Evolutionary conservation across 208 protist genomes (phyloP).

Genomic region (Crithidia bombi): DNA sequence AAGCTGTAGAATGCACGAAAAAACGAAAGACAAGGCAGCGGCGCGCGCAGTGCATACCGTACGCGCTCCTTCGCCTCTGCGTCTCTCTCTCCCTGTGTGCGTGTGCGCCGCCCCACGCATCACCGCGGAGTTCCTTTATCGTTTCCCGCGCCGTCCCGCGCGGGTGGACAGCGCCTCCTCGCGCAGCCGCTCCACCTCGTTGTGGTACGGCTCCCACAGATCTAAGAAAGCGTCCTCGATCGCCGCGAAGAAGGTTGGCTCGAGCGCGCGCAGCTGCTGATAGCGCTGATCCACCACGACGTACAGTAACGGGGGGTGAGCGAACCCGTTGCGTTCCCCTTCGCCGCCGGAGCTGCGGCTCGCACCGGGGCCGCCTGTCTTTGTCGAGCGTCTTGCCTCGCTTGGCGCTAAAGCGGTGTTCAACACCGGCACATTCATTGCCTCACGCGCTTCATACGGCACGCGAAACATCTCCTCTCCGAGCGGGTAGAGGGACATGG

Average conservation of each 20-base stretch:
- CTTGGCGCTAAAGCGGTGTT: neutral
- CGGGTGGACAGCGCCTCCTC: slow-evolving; percentile 71
- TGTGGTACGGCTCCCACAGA: slow-evolving; percentile 83
- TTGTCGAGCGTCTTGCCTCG: slow-evolving; percentile 17
- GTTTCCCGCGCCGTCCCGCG: slow-evolving; percentile 65
- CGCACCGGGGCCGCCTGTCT: slow-evolving; percentile 11
- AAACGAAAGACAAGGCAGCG: too few relatives aligned
- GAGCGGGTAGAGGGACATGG: slow-evolving; percentile 54
- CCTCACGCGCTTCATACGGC: slow-evolving; percentile 73
- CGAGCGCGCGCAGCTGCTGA: slow-evolving; percentile 63
- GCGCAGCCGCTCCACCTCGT: slow-evolving; percentile 73
- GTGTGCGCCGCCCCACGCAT: too few relatives aligned
- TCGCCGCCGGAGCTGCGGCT: slow-evolving; percentile 39
- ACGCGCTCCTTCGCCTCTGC: too few relatives aligned
- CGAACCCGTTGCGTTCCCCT: slow-evolving; percentile 61
- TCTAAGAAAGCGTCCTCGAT: slow-evolving; percentile 77
- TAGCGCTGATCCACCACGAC: slow-evolving; percentile 75
- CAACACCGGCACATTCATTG: slow-evolving; percentile 21
- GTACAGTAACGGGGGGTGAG: slow-evolving; percentile 66
- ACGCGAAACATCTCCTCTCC: slow-evolving; percentile 84
- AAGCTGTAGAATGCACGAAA: too few relatives aligned
- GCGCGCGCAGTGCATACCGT: too few relatives aligned
- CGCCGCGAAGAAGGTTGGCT: slow-evolving; percentile 79
- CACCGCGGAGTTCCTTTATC: too few relatives aligned
- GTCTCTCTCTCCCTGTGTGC: too few relatives aligned